These are phyloP conservation scores for Claviceps maximensis DNA, from an alignment of 2,329 filamentous ascomycete species.

Conservation along the genomic window DNA sequence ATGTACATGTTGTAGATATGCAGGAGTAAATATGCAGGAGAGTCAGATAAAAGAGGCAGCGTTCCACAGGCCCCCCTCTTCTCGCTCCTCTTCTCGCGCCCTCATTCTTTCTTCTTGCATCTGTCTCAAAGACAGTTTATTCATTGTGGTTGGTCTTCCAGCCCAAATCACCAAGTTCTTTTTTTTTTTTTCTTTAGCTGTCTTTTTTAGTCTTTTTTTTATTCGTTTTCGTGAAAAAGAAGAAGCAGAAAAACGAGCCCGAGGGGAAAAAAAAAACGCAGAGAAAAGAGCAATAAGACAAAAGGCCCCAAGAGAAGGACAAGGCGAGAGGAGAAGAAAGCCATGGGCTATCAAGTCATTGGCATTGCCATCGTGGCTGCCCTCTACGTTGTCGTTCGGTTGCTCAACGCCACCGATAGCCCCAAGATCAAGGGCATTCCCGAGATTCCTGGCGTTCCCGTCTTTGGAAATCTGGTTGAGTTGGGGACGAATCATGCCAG, in stretches of 20 bases:
- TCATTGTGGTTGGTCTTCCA: no score
- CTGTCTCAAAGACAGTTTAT: neutral
- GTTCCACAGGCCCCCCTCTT: no score
- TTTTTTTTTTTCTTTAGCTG: neutral
- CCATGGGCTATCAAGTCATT: slow-evolving; percentile 10
- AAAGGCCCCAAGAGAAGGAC: no score
- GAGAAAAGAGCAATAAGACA: neutral
- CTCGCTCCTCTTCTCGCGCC: no score
- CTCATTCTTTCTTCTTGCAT: neutral
- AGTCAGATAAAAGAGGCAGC: neutral
- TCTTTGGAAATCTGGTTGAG: slow-evolving; percentile 51
- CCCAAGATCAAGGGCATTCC: slow-evolving; percentile 49
- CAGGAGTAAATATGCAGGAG: neutral
- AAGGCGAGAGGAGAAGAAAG: neutral
- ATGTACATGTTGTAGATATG: no score
- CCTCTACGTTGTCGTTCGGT: slow-evolving; percentile 14
- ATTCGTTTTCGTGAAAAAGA: no score
- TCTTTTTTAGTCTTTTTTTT: neutral
- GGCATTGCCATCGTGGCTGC: slow-evolving; percentile 7
- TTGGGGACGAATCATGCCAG: slow-evolving; percentile 44
- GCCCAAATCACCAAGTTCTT: no score
- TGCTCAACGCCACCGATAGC: slow-evolving; percentile 36
- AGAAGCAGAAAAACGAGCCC: no score
- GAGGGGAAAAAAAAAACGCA: neutral
- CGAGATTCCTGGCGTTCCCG: slow-evolving; percentile 46